phyloP scores from a whole-genome alignment of 1,284 basidiomycete genomes.

The Gomphus sp. region DNA sequence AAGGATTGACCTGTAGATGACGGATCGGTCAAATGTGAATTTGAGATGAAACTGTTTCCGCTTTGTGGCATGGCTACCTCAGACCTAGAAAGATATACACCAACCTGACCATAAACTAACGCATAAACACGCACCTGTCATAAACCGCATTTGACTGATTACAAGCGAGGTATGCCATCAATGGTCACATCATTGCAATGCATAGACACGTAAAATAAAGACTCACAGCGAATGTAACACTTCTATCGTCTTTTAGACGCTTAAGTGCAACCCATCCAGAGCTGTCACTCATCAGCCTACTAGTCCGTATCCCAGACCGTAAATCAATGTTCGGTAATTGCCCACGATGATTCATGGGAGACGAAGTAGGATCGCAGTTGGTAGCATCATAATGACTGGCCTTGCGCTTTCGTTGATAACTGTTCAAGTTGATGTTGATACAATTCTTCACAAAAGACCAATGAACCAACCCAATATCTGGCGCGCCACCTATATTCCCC shows the following conservation, averaged over 20 bases:
- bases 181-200: neutral
- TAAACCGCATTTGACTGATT: neutral
- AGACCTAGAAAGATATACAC: conserved; percentile 1
- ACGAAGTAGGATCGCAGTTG: neutral
- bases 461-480: neutral
- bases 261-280: neutral
- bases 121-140: neutral
- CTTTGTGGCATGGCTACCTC: neutral
- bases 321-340: neutral
- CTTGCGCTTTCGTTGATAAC: conserved; percentile 1
- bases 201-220: neutral
- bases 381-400: neutral
- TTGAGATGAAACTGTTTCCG: neutral
- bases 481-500: neutral
- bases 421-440: neutral
- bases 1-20: neutral
- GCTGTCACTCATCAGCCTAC: neutral
- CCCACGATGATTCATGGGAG: neutral
- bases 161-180: neutral
- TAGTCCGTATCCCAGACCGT: neutral
- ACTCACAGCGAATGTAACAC: conserved; percentile 2
- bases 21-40: neutral
- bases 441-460: neutral
- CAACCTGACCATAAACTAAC: neutral
- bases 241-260: neutral